phyloP scores from a whole-genome alignment of 805 yeast genomes.

The Yarrowia keelungensis region DNA sequence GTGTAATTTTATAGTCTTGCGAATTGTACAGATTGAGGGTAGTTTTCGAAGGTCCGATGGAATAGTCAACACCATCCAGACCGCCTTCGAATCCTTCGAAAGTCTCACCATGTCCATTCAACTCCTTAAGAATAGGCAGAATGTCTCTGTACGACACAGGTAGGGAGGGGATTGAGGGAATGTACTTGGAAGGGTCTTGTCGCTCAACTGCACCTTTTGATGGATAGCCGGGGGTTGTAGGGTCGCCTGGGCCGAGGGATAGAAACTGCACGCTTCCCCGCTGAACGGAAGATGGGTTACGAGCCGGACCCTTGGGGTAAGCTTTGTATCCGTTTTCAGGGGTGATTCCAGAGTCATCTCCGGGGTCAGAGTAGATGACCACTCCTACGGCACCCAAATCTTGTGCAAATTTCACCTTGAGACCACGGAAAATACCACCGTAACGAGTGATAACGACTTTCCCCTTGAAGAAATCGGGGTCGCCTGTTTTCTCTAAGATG shows the following conservation, averaged over 20 bases:
- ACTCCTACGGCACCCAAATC: slow-evolving; percentile 73
- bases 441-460: slow-evolving; percentile 72
- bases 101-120: slow-evolving; percentile 61
- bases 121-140: slow-evolving; percentile 62
- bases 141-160: slow-evolving; percentile 73
- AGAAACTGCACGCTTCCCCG: slow-evolving; percentile 76
- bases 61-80: slow-evolving; percentile 56
- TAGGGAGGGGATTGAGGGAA: slow-evolving; percentile 72
- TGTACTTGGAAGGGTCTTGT: slow-evolving; percentile 57
- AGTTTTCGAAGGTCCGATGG: slow-evolving; percentile 59
- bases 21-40: slow-evolving; percentile 63
- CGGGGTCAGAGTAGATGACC: slow-evolving; percentile 72
- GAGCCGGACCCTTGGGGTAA: slow-evolving; percentile 78
- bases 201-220: slow-evolving; percentile 60
- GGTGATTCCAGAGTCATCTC: slow-evolving; percentile 59
- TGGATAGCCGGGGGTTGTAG: slow-evolving; percentile 75
- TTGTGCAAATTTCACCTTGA: slow-evolving; percentile 79
- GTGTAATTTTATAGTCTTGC: slow-evolving; percentile 67
- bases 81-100: slow-evolving; percentile 64
- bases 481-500: slow-evolving; percentile 57
- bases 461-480: slow-evolving; percentile 53
- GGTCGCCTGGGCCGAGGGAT: slow-evolving; percentile 73
- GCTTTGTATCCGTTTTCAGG: slow-evolving; percentile 65
- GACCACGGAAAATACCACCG: slow-evolving; percentile 71
- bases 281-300: slow-evolving; percentile 78